Percentiles rank a stretch among this genome's conserved stretches.
Evolutionary conservation across 2,329 filamentous ascomycete genomes (phyloP).

Genomic region (Aotearoamyces nothofagi): DNA sequence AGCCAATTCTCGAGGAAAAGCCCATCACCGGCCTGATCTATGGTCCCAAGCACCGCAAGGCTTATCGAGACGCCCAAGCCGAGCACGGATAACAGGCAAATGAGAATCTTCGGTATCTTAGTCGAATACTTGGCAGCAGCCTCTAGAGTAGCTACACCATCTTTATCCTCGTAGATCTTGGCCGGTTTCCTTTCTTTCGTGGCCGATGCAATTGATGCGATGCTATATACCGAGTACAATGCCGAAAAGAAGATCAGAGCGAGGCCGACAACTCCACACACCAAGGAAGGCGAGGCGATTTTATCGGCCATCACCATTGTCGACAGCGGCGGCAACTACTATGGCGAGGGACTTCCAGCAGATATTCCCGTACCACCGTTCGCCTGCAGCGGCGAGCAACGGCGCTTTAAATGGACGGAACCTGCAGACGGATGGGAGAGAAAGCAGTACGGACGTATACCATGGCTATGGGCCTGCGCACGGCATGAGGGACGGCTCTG

Average conservation of each 20-base stretch:
- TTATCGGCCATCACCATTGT: background rate
- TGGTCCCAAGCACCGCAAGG: conserved; percentile 35
- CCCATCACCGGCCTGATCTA: conserved; percentile 21
- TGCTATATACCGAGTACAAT: conserved; percentile 21
- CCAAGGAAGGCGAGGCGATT: conserved; percentile 11
- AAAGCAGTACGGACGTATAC: no score
- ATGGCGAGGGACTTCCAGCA: no score
- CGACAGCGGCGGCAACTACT: no score
- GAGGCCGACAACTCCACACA: conserved; percentile 15
- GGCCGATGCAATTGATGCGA: conserved; percentile 20
- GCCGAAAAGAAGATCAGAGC: conserved; percentile 22
- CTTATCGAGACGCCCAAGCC: conserved; percentile 41
- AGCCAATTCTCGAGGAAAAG: conserved; percentile 43
- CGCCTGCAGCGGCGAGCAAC: no score
- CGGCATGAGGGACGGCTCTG: no score
- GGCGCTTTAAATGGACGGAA: no score
- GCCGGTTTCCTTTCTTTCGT: conserved; percentile 16
- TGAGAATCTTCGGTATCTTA: conserved; percentile 35
- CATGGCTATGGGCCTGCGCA: no score
- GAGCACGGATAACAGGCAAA: conserved; percentile 35
- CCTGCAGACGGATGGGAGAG: no score
- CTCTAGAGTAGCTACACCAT: conserved; percentile 52
- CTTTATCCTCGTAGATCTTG: conserved; percentile 48
- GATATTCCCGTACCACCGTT: no score
- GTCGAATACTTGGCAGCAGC: conserved; percentile 47